Evolutionary conservation across 2,329 filamentous ascomycete species (phyloP), one percentile per base, ranked within the genome.

Genomic region (Alternaria rosae): DNA sequence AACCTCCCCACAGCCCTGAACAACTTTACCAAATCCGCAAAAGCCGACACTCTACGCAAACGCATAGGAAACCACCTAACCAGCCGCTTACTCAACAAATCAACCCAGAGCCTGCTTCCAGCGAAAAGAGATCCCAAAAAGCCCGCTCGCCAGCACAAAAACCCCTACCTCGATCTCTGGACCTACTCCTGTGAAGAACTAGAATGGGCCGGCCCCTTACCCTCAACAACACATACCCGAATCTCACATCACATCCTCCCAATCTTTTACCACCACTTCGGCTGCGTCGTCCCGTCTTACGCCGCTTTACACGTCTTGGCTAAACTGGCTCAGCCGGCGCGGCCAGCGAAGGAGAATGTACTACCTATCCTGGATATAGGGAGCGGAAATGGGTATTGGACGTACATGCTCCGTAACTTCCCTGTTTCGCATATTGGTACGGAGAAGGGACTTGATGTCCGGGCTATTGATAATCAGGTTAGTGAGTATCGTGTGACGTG

Each of bases 251-350:
- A 91, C 69, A 82, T 92, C 7, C 83, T 93, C 9, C 91, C 91
- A 3, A 82, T 93, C 17, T 83, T 92, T 57, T 93, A 92, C 84
- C 91, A 93, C 79, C 91, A 93, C 78, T 93, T 93, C 76, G 90
- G 90, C 53, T 93, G 91, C 79, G 86, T 87, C 1, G 88, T 88
- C 20, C 91, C 91, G 0, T 87, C 86, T 10, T 89, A 90, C 76
- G 89, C 92, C 69, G 83, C 86, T 2, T 80, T 93, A 12, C 81
- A 85, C 64, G 81, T 90, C 21, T 83, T 93, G 30, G 84, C 84
- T 35, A 81, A 85, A 50, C 75, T 91, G 3, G 83, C 76, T 4
- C 74, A 78, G 54, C 77, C 74, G 6, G 30, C 68, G 4, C 73
- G 70, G 20, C 77, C 75, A 0, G 67, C 61, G 11, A 76, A 72